Base-by-base conservation (phyloP, 495 filamentous ascomycete species). In the Annulohypoxylon nitens region DNA sequence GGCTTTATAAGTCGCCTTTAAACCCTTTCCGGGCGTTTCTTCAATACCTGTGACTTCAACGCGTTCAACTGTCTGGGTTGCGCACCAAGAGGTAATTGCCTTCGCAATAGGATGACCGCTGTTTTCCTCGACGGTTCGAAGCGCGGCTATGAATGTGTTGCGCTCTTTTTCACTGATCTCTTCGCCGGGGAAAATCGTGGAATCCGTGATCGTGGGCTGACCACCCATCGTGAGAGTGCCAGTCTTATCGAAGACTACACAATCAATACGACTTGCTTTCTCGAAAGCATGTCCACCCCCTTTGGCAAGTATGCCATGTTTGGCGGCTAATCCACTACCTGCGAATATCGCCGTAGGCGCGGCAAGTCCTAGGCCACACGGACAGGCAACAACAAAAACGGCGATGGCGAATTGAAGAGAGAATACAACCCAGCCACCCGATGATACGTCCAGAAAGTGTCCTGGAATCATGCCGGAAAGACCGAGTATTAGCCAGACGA, bases 251-350 rank as follows among this genome's bases (percentile, higher is more conserved):
- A 98, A 98, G 12, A 98, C 93, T 20, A 98, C 89, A 62, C 90
- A 91, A 78, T 97, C 93, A 6, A 98, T 85, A 3, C 86, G 86
- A 70, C 93, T 97, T 10, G 96, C 94, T 82, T 97, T 94, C 80
- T 98, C 93, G 75, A 98, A 98, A 1, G 96, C 95, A 76, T 97
- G 93, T 25, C 95, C 96, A 16, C 95, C 95, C n/a, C 95, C 95
- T 79, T 96, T 95, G 67, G 94, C 95, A 3, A 98, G 82, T 57
- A 98, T 97, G 4, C 96, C 95, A 75, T 95, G 83, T 71, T 92
- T 90, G 3, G 95, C 95, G 12, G 96, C 95, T 2, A 98, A 79
- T 0, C 94, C 95, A 58, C 93, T 89, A 5, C 95, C 96, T 36
- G 98, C 96, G 76, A 97, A 97, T 33, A 98, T 87, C 2, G 95